Percentiles rank a stretch among this genome's conserved stretches.
phyloP scores from a whole-genome alignment of 1,284 basidiomycete genomes.

The Ganoderma multipileum region DNA sequence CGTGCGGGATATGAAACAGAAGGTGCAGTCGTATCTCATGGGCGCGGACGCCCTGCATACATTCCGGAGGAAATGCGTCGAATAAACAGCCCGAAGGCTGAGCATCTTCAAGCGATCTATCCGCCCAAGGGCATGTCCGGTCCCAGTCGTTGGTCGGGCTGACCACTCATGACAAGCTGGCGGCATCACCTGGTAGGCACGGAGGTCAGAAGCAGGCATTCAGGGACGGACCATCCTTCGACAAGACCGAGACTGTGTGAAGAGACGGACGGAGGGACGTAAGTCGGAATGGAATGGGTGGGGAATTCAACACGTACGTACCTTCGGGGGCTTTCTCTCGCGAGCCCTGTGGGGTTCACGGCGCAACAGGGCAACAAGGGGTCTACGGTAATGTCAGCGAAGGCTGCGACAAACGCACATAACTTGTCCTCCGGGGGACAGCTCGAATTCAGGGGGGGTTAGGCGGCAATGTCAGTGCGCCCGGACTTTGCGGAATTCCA shows the following conservation, averaged over 20 bases:
- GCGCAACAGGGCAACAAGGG: not conserved
- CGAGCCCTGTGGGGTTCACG: not conserved
- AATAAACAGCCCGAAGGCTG: not conserved
- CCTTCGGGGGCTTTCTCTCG: not conserved
- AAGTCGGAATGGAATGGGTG: slow-evolving; percentile 4
- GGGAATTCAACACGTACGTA: slow-evolving; percentile 1
- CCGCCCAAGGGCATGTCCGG: slow-evolving; percentile 1
- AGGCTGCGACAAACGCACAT: not conserved
- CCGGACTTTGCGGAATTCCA: slow-evolving; percentile 30
- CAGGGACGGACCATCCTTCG: slow-evolving; percentile 2
- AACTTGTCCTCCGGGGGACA: slow-evolving; percentile 13
- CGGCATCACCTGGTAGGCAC: slow-evolving; percentile 13
- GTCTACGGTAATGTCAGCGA: not conserved
- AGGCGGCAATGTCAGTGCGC: slow-evolving; percentile 6
- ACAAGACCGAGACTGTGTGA: slow-evolving; percentile 5
- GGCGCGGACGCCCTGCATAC: slow-evolving; percentile 5
- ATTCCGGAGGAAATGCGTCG: slow-evolving; percentile 4
- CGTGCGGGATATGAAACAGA: slow-evolving; percentile 2
- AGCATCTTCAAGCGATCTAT: slow-evolving; percentile 8
- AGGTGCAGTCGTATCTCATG: not conserved
- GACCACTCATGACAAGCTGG: slow-evolving; percentile 9
- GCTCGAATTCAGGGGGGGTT: slow-evolving; percentile 15
- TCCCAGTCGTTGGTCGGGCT: slow-evolving; percentile 6
- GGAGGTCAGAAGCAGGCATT: slow-evolving; percentile 5
- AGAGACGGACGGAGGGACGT: slow-evolving; percentile 8